Conservation (phyloP, 2,329 filamentous ascomycete species). For the Calonectria pseudoturangicola region DNA sequence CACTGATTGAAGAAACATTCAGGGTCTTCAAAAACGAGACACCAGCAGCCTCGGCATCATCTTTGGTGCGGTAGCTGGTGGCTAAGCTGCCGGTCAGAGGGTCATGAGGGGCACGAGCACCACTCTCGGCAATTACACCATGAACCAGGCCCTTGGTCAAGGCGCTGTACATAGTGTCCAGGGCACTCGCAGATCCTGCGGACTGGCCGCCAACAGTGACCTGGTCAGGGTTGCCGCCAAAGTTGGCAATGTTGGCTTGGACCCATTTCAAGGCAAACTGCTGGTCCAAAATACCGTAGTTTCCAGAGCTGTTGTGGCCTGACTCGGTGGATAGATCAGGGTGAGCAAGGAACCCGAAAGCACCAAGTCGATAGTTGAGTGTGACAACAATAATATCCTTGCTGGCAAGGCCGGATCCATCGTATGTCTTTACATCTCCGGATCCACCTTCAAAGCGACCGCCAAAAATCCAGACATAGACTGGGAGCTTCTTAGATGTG, state of each 20-base stretch:
- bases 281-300: slow-evolving; percentile 27
- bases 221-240: slow-evolving; percentile 29
- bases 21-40: neutral
- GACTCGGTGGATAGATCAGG: slow-evolving; percentile 24
- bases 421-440: slow-evolving; percentile 28
- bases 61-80: slow-evolving; percentile 2
- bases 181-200: slow-evolving; percentile 18
- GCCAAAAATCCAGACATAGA: slow-evolving; percentile 36
- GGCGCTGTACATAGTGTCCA: slow-evolving; percentile 24
- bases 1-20: slow-evolving; percentile 12
- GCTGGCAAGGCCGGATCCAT: slow-evolving; percentile 20
- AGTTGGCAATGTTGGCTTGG: slow-evolving; percentile 31
- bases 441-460: slow-evolving; percentile 30
- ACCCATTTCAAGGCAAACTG: slow-evolving; percentile 33
- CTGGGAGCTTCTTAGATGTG: neutral
- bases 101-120: slow-evolving; percentile 11
- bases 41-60: neutral
- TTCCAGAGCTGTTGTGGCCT: slow-evolving; percentile 17
- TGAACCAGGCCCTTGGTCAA: slow-evolving; percentile 23
- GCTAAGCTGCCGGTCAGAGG: slow-evolving; percentile 26
- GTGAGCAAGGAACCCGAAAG: slow-evolving; percentile 29
- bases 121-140: slow-evolving; percentile 21
- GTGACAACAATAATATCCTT: slow-evolving; percentile 31
- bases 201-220: slow-evolving; percentile 28
- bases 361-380: slow-evolving; percentile 26